Evolutionary conservation across 345 rosid species (phyloP), one percentile per base, ranked within the genome.

Genomic region (Eucalyptus pumila): DNA sequence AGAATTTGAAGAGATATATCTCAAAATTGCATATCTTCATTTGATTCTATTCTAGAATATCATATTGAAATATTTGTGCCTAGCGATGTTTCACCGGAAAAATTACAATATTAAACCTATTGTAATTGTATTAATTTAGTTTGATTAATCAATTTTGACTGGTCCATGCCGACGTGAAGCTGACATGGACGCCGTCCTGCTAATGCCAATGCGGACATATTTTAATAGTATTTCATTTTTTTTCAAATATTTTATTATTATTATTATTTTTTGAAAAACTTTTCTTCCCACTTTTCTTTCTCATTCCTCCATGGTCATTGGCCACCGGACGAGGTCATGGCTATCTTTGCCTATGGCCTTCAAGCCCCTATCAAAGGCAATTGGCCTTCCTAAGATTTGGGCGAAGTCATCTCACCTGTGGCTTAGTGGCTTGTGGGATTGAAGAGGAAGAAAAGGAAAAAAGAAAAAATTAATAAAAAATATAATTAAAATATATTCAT

Each of bases 331-430:
- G 0, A 52, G 11, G 58, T 8, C 58, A 52, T 21, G 26, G 26
- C 11, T 52, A 1, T 19, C 58, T 52, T 52, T 52, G 9, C 11
- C 23, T 21, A 19, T 21, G 11, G 58, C 58, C 58, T 52, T 52
- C 26, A 19, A 8, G 26, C 5, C 11, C 26, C 1, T 52, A 11
- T 52, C 58, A 21, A 21, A 52, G 58, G 58, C 58, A 19, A 19
- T 0, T 21, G 58, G 11, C 58, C 26, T 52, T 3, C 5, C 26
- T 2, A 52, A 52, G 1, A 52, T 52, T 19, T 52, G 26, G 11
- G 23, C 0, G 0, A 52, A 52, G 26, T 52, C 26, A 19, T 1
- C 11, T 52, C 1, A 0, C 0, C 1, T 0, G 5, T 52, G 56
- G 23, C 56, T 7, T 17, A 17, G 2, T 52, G 24, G 4, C 24